Evolutionary conservation across 2,329 filamentous ascomycete genomes (phyloP).

Genomic region (Colletotrichum coccodes): DNA sequence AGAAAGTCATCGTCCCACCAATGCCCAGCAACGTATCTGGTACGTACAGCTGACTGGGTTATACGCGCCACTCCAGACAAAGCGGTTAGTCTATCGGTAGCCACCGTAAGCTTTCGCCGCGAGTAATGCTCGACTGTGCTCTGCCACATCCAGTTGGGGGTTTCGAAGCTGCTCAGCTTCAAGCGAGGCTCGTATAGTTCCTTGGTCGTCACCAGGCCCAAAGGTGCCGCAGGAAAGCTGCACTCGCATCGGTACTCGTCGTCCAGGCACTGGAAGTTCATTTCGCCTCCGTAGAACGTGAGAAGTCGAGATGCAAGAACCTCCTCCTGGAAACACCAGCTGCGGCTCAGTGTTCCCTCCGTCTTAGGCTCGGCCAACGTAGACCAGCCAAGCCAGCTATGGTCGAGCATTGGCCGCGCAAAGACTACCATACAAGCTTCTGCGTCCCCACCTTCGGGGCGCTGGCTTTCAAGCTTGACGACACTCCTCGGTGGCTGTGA

Average conservation of each 20-base stretch:
- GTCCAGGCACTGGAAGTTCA: conserved; percentile 2
- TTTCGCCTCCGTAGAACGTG: conserved; percentile 4
- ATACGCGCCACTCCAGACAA: not conserved
- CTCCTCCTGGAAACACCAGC: conserved; percentile 12
- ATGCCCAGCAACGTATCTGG: not conserved
- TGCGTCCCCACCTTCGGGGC: not conserved
- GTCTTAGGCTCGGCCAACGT: conserved; percentile 1
- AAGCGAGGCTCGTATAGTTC: not conserved
- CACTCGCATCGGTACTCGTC: conserved; percentile 13
- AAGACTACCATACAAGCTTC: not conserved
- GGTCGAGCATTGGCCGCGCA: not conserved
- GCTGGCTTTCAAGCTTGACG: not conserved
- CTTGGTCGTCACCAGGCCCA: conserved; percentile 6
- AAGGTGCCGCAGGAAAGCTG: not conserved
- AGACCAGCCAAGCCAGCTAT: conserved; percentile 9
- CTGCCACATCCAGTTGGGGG: conserved; percentile 7
- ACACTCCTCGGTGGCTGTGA: not conserved
- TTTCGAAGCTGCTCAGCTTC: not conserved
- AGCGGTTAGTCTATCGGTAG: not conserved
- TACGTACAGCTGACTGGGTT: not conserved
- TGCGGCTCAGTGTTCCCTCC: not conserved
- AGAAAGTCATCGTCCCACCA: conserved; percentile 2
- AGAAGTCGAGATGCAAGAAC: not conserved
- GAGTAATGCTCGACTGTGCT: conserved; percentile 5
- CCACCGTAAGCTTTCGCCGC: not conserved